phyloP scores from a whole-genome alignment of 2,329 filamentous ascomycete genomes.

The Teratosphaeria gauchensis region DNA sequence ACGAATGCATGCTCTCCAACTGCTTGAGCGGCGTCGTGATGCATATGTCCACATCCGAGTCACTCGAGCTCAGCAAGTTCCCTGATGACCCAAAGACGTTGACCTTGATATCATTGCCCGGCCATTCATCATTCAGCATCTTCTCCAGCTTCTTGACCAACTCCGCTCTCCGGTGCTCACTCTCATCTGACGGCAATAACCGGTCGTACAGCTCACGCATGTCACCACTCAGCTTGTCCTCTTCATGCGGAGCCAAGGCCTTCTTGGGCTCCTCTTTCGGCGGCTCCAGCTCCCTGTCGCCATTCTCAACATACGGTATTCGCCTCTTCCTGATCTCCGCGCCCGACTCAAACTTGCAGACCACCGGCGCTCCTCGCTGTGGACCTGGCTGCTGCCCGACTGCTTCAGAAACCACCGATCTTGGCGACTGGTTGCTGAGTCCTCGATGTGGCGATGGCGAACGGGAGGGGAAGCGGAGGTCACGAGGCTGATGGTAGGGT shows the following conservation, averaged over 20 bases:
- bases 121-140: constrained; percentile 85
- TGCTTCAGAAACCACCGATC: constrained; percentile 82
- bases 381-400: constrained; percentile 50
- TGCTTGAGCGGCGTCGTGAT: constrained; percentile 86
- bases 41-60: constrained; percentile 97
- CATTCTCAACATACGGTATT: constrained; percentile 76
- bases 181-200: constrained; percentile 71
- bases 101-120: constrained; percentile 78
- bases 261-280: constrained; percentile 60
- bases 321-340: constrained; percentile 71
- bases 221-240: constrained; percentile 65
- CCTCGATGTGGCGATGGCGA: constrained; percentile 69
- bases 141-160: constrained; percentile 82
- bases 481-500: constrained; percentile 76
- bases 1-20: constrained; percentile 79
- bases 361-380: constrained; percentile 52
- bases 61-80: constrained; percentile 85
- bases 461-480: constrained; percentile 69
- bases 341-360: constrained; percentile 81
- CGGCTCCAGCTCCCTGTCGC: constrained; percentile 66
- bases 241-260: constrained; percentile 61
- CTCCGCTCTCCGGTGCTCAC: constrained; percentile 62
- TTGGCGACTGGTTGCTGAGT: constrained; percentile 70
- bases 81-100: constrained; percentile 97
- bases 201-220: constrained; percentile 78